Conservation (phyloP, 352 stramenopile species). For the Phytophthora ramorum region DNA sequence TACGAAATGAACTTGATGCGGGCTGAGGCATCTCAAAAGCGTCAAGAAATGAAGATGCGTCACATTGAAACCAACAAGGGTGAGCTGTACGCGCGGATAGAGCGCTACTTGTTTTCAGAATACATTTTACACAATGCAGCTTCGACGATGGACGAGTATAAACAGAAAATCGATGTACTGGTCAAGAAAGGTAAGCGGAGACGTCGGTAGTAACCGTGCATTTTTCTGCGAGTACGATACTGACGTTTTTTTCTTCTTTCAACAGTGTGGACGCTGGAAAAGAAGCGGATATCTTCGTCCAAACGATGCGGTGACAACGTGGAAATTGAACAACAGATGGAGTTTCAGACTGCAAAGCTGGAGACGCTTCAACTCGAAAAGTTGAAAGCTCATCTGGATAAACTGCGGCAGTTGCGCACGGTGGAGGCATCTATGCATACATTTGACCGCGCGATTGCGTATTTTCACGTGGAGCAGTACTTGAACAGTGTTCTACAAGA, state of each 20-base stretch:
- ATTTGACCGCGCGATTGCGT: conserved; percentile 80
- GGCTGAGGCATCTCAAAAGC: conserved; percentile 78
- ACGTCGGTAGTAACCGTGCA: not conserved
- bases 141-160: conserved; percentile 59
- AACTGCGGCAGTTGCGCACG: conserved; percentile 76
- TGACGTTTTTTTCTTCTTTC: not conserved
- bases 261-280: conserved; percentile 69
- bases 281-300: conserved; percentile 58
- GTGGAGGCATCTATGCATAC: conserved; percentile 82
- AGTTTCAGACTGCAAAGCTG: conserved; percentile 80
- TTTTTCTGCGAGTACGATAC: not conserved
- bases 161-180: conserved; percentile 69
- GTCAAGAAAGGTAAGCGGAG: conserved; percentile 71
- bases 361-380: conserved; percentile 68
- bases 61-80: conserved; percentile 86
- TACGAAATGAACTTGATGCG: conserved; percentile 87
- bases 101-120: conserved; percentile 82
- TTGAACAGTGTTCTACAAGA: conserved; percentile 83
- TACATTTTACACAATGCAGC: conserved; percentile 80
- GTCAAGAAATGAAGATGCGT: conserved; percentile 86
- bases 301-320: conserved; percentile 69
- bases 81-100: conserved; percentile 72
- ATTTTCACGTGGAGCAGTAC: conserved; percentile 87
- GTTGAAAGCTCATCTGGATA: conserved; percentile 71
- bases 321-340: conserved; percentile 60